Evolutionary conservation across 2,329 filamentous ascomycete species (phyloP).

Genomic region (Botrytis galanthina): DNA sequence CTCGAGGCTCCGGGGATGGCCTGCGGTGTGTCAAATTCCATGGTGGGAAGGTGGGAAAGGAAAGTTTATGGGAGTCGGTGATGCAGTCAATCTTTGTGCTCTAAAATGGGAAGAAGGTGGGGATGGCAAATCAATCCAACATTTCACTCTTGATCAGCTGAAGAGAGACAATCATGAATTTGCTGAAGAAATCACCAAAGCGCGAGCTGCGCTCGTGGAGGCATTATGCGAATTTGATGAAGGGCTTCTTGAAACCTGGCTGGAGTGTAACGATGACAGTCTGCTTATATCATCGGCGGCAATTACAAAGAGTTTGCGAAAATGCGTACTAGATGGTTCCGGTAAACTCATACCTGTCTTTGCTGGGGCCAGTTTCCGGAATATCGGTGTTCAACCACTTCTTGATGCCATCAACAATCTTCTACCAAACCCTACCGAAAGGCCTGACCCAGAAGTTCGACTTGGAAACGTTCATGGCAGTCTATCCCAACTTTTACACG

Average conservation of each 20-base stretch:
- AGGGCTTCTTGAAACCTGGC: constrained; percentile 76
- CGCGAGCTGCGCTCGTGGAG: constrained; percentile 76
- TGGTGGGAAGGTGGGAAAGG: constrained; percentile 80
- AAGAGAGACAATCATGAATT: constrained; percentile 48
- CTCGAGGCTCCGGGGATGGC: constrained; percentile 75
- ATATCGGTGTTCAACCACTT: constrained; percentile 89
- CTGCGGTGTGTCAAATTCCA: constrained; percentile 89
- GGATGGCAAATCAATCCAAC: constrained; percentile 61
- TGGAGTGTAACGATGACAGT: constrained; percentile 73
- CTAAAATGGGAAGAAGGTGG: constrained; percentile 69
- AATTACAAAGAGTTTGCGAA: constrained; percentile 72
- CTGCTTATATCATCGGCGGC: constrained; percentile 61
- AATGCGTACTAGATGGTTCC: constrained; percentile 64
- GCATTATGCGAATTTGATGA: constrained; percentile 87
- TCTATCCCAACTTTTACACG: constrained; percentile 49
- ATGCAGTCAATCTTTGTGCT: constrained; percentile 73
- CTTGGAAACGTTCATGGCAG: constrained; percentile 58
- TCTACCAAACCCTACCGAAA: constrained; percentile 76
- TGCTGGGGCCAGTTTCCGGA: constrained; percentile 87
- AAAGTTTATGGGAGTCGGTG: constrained; percentile 77
- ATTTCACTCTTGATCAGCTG: constrained; percentile 55
- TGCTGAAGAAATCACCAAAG: constrained; percentile 67
- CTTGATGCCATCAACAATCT: constrained; percentile 87
- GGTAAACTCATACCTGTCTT: constrained; percentile 82
- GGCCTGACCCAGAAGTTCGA: constrained; percentile 75